phyloP scores from a whole-genome alignment of 1,139 yeast genomes.

The Kurtzmaniella natalensis region DNA sequence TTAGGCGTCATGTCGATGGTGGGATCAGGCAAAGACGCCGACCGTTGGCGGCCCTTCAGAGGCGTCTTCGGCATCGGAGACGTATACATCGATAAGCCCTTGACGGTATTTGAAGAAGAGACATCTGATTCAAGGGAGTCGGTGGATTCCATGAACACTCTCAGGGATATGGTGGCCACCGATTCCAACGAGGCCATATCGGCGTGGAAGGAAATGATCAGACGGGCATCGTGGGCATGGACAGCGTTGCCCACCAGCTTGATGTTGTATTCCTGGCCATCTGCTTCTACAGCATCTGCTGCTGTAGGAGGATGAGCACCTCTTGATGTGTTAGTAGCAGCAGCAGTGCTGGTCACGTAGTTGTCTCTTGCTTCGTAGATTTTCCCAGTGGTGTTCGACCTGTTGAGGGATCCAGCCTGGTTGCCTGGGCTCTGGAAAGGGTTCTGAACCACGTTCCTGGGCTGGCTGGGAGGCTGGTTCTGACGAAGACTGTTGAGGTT shows the following conservation, averaged over 20 bases:
- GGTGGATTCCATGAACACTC: not conserved
- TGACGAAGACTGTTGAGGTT: too few species aligned
- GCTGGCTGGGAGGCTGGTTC: too few species aligned
- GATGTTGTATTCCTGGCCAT: slow-evolving; percentile 7
- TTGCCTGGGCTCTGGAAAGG: too few species aligned
- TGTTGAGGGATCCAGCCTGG: too few species aligned
- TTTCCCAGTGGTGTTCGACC: slow-evolving; percentile 9
- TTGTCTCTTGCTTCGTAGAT: slow-evolving; percentile 6
- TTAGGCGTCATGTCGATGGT: slow-evolving; percentile 2
- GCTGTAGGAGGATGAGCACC: not conserved
- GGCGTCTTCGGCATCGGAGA: slow-evolving; percentile 1
- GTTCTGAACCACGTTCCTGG: too few species aligned
- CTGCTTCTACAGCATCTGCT: slow-evolving; percentile 2
- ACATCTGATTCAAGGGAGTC: slow-evolving; percentile 3
- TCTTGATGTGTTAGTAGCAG: too few species aligned
- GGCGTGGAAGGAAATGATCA: slow-evolving; percentile 8
- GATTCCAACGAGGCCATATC: slow-evolving; percentile 8
- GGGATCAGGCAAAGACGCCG: slow-evolving; percentile 1
- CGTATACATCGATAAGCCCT: not conserved
- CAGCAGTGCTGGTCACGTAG: too few species aligned
- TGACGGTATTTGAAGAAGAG: not conserved
- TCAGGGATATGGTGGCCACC: slow-evolving; percentile 7
- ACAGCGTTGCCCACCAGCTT: slow-evolving; percentile 5
- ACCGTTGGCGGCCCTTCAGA: not conserved
- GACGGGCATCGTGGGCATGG: slow-evolving; percentile 5